Evolutionary conservation across 139 green algal genomes (phyloP), one percentile per base, ranked within the genome.

Genomic region (Micractinium conductrix): DNA sequence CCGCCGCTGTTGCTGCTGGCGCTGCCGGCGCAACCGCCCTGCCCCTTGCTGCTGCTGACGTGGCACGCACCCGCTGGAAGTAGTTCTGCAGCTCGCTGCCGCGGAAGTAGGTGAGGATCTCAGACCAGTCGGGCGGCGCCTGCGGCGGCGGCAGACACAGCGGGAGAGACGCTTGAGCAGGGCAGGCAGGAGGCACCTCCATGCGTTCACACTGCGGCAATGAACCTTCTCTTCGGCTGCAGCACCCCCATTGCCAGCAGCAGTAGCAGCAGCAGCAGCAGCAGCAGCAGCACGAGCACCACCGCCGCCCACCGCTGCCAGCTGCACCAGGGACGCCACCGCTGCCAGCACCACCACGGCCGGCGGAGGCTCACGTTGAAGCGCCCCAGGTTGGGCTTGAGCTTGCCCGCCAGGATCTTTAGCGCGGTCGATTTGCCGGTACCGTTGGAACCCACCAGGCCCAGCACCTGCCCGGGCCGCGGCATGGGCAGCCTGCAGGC

Each of bases 81-180:
- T 99, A 99, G 92, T 99, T 99, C 78, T 99, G 97, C 79, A 99
- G 92, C 91, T 99, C 97, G 14, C 84, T 95, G 62, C 97, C 97
- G 65, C 97, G 92, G 89, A 99, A 99, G 92, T 99, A 96, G 14
- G 92, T 93, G 79, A 99, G 85, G 79, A 99, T 99, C 79, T 99
- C 97, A 85, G 97, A 89, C 97, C 97, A 99, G 89, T 99, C 96
- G 38, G 97, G 97, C 1, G 93, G 92, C 78, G 89, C 87, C 91
- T 98, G 90, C 82, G n/a, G n/a, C n/a, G n/a, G n/a, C n/a, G n/a
- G n/a, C n/a, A n/a, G n/a, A n/a, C n/a, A n/a, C n/a, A n/a, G n/a
- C n/a, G n/a, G n/a, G n/a, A n/a, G n/a, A n/a, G n/a, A n/a, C n/a
- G n/a, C n/a, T n/a, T n/a, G n/a, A n/a, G n/a, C n/a, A n/a, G n/a